phyloP scores from a whole-genome alignment of 257 asterid species.

The Avicennia marina region DNA sequence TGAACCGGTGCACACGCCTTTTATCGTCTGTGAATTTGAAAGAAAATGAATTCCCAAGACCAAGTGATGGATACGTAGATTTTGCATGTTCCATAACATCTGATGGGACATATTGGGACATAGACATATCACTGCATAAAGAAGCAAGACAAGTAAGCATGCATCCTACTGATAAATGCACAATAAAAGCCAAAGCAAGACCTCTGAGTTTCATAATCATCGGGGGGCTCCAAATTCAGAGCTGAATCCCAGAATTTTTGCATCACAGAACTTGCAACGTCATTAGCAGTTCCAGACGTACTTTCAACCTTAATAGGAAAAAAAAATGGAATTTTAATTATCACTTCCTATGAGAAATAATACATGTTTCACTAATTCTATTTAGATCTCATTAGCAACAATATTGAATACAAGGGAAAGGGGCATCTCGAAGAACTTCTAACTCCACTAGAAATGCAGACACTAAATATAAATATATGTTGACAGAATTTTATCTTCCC shows the following conservation, averaged over 20 bases:
- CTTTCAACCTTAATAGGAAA: constrained; percentile 60
- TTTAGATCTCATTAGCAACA: neutral
- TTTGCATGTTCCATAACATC: constrained; percentile 58
- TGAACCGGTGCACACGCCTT: constrained; percentile 77
- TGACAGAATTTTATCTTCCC: neutral
- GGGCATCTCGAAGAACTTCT: neutral
- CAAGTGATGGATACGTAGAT: constrained; percentile 65
- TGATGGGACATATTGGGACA: constrained; percentile 55
- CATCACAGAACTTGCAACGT: constrained; percentile 74
- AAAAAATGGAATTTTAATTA: constrained; percentile 3
- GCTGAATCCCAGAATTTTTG: constrained; percentile 99
- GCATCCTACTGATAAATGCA: constrained; percentile 4
- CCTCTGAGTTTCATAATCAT: constrained; percentile 84
- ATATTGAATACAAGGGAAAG: constrained; percentile 5
- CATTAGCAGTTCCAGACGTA: constrained; percentile 68
- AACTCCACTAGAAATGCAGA: constrained; percentile 10
- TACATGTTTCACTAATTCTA: constrained; percentile 5
- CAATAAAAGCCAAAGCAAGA: constrained; percentile 18
- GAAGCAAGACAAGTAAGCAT: constrained; percentile 11
- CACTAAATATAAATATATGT: neutral
- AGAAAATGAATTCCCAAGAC: constrained; percentile 71
- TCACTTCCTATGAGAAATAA: constrained; percentile 12
- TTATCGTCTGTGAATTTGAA: constrained; percentile 76
- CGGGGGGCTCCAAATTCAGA: constrained; percentile 72
- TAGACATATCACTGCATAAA: constrained; percentile 71